phyloP scores from a whole-genome alignment of 306 rosid genomes.

The Crataegus laevigata region DNA sequence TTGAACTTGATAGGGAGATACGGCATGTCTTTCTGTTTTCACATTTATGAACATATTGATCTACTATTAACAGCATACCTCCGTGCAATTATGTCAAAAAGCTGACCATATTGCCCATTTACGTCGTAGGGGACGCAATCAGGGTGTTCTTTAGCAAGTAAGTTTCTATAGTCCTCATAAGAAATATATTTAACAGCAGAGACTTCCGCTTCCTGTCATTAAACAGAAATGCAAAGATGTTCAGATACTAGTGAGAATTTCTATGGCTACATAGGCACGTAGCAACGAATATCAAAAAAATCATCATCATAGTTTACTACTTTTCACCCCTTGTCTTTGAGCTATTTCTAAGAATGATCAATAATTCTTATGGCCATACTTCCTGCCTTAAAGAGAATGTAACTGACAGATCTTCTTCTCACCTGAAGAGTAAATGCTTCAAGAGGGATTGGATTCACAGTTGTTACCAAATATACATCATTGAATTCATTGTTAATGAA shows the following conservation, averaged over 20 bases:
- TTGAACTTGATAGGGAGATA: neutral
- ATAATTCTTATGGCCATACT: neutral
- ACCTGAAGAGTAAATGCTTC: conserved; percentile 96
- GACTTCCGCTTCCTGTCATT: conserved; percentile 75
- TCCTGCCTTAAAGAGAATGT: neutral
- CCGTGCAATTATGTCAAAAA: conserved; percentile 63
- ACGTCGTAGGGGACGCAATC: conserved; percentile 69
- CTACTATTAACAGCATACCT: conserved; percentile 37
- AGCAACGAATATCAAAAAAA: neutral
- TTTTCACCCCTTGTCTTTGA: neutral
- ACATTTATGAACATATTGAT: neutral
- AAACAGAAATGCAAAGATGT: conserved; percentile 10
- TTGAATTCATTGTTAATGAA: conserved; percentile 72
- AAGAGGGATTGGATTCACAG: conserved; percentile 72
- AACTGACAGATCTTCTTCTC: conserved; percentile 17
- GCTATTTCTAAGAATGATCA: neutral
- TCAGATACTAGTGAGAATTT: neutral
- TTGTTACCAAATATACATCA: conserved; percentile 89
- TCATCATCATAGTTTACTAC: neutral
- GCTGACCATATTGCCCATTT: conserved; percentile 62
- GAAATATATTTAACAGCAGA: conserved; percentile 81
- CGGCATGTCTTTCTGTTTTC: neutral
- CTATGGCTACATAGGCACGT: neutral
- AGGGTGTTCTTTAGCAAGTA: conserved; percentile 66
- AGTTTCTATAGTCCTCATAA: conserved; percentile 58